Percentiles rank a stretch among this genome's conserved stretches.
Evolutionary conservation across 2,329 filamentous ascomycete species (phyloP).

Genomic region (Ophiostoma perfectum): DNA sequence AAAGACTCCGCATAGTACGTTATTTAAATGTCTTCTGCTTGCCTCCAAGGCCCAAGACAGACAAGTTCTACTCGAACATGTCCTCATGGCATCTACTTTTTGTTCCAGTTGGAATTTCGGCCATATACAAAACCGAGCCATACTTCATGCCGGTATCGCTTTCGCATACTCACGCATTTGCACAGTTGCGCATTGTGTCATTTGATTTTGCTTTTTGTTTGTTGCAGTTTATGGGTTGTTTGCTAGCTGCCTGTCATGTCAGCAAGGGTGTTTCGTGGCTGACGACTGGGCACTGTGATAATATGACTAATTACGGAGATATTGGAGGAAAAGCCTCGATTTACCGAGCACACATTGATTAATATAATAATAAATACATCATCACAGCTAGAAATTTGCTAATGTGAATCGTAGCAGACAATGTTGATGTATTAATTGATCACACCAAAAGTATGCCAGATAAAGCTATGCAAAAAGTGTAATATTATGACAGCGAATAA

Average conservation of each 20-base stretch:
- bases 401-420: background rate
- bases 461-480: constrained; percentile 12
- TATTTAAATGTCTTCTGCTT: background rate
- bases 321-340: constrained; percentile 9
- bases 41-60: background rate
- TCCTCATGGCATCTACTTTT: background rate
- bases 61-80: background rate
- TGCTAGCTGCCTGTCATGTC: background rate
- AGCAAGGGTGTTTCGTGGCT: background rate
- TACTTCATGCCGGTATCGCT: background rate
- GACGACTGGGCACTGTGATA: background rate
- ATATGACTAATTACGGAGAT: background rate
- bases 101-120: background rate
- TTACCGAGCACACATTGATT: constrained; percentile 9
- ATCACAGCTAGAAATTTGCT: no score
- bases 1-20: background rate
- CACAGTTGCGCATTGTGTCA: background rate
- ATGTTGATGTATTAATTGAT: no score
- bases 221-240: background rate
- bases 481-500: constrained; percentile 5
- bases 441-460: background rate
- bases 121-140: background rate
- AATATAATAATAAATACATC: background rate
- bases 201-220: constrained; percentile 5
- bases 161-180: background rate